Evolutionary conservation across 2,329 filamentous ascomycete genomes (phyloP).

Genomic region (Trichocomaceae sp.): DNA sequence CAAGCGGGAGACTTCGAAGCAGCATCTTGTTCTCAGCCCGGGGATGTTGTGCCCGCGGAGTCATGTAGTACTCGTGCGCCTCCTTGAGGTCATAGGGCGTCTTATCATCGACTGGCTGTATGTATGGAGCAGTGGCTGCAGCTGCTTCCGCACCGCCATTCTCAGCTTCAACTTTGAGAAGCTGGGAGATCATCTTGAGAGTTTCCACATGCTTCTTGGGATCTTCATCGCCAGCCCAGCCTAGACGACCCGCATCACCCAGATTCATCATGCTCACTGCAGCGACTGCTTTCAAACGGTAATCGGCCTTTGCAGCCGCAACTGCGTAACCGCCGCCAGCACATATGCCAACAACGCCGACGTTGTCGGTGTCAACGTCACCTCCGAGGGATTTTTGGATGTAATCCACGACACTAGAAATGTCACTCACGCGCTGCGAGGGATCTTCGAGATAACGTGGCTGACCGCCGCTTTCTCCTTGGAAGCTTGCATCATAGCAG

Average conservation of each 20-base stretch:
- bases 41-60: slow-evolving; percentile 16
- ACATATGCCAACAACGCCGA: slow-evolving; percentile 37
- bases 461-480: slow-evolving; percentile 32
- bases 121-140: slow-evolving; percentile 3
- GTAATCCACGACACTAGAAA: slow-evolving; percentile 32
- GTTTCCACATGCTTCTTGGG: slow-evolving; percentile 1
- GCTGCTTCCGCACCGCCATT: neutral
- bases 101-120: slow-evolving; percentile 8
- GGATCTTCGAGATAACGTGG: slow-evolving; percentile 37
- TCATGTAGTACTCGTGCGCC: slow-evolving; percentile 20
- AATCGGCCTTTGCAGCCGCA: slow-evolving; percentile 32
- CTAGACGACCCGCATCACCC: slow-evolving; percentile 19
- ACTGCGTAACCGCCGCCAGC: slow-evolving; percentile 31
- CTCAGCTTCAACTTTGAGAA: slow-evolving; percentile 13
- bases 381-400: slow-evolving; percentile 11
- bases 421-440: slow-evolving; percentile 31
- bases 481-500: slow-evolving; percentile 34
- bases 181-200: slow-evolving; percentile 7
- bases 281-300: slow-evolving; percentile 34
- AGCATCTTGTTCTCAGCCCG: slow-evolving; percentile 17
- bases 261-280: slow-evolving; percentile 29
- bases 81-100: slow-evolving; percentile 14
- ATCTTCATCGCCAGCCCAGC: slow-evolving; percentile 8
- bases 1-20: slow-evolving; percentile 18
- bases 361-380: slow-evolving; percentile 26